Base-by-base conservation (phyloP, 306 rosid genomes). In the Calophaca sinica region DNA sequence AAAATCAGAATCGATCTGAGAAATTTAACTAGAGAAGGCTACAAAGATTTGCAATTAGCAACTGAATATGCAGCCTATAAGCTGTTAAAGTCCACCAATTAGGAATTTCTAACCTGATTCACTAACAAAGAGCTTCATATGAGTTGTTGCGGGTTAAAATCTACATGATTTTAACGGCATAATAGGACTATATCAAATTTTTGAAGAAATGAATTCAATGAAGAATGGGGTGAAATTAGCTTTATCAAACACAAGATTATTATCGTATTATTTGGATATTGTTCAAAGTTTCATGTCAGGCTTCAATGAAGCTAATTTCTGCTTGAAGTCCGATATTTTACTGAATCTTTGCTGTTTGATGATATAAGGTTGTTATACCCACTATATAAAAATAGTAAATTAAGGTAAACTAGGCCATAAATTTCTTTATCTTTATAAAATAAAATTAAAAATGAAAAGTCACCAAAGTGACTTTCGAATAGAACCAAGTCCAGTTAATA, bases 1-100 rank as follows among this genome's bases (percentile, higher is more conserved):
- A 48, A 52, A 36, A 78, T 32, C 7, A 70, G 45, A 79, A 70
- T 15, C 15, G 2, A 9, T 35, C 62, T 54, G 28, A 59, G 46
- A 32, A 72, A 42, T 61, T 44, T 32, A 39, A 39, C 49, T 31
- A 28, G 49, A 5, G 6, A 15, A 51, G 31, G n/a, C 11, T 1
- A 20, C 26, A 1, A 20, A 20, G 26, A 20, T 20, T 20, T 20
- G 26, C 26, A 20, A 20, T 0, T 20, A 20, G 26, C 26, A 20
- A 20, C 9, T 39, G 6, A 76, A 77, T 45, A 15, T 77, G 69
- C n/a, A 11, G 13, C 38, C 65, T 26, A 11, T 45, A 70, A 11
- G 54, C 63, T 48, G 45, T 33, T 33, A 33, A 33, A 2, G 0
- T 33, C 36, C 3, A 33, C 9, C 52, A 41, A 9, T 39, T 59